Evolutionary conservation across 805 yeast genomes (phyloP).

Genomic region (Yarrowia osloensis): DNA sequence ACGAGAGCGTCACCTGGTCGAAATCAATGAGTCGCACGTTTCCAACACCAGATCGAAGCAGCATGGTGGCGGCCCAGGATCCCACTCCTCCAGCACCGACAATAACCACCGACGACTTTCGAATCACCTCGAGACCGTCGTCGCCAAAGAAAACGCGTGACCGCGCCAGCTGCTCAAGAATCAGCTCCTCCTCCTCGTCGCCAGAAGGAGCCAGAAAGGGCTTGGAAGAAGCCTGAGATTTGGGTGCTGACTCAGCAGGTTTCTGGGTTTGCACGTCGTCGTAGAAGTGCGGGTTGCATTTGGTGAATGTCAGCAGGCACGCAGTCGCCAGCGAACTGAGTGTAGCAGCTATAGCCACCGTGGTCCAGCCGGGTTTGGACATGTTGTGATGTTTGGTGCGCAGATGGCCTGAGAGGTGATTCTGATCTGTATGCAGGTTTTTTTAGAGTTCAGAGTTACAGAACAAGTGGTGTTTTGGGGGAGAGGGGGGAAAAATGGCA

Average conservation of each 20-base stretch:
- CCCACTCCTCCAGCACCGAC: conserved; percentile 99
- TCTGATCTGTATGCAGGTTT: background rate
- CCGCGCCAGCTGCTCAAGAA: conserved; percentile 89
- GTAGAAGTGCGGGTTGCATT: conserved; percentile 19
- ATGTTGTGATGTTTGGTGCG: background rate
- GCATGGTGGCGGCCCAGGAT: conserved; percentile 90
- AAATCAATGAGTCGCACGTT: conserved; percentile 82
- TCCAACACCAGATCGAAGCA: conserved; percentile 87
- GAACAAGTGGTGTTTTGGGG: background rate
- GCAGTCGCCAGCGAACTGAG: conserved; percentile 27
- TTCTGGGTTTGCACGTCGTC: background rate
- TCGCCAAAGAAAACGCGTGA: conserved; percentile 90
- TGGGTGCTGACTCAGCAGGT: background rate
- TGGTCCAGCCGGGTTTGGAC: conserved; percentile 26
- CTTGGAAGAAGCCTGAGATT: background rate
- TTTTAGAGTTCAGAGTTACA: background rate
- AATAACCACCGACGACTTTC: conserved; percentile 71
- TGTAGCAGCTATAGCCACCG: background rate
- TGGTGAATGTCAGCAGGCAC: background rate
- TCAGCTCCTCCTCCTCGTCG: conserved; percentile 56
- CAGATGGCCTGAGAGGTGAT: background rate
- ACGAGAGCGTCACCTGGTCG: conserved; percentile 92
- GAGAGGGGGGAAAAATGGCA: background rate
- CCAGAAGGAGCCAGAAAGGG: background rate
- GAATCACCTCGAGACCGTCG: conserved; percentile 73